A percentile compares a stretch with the other conserved stretches of the same genome.
Evolutionary conservation across 306 rosid species (phyloP).

Genomic region (Citrullus mucosospermus): DNA sequence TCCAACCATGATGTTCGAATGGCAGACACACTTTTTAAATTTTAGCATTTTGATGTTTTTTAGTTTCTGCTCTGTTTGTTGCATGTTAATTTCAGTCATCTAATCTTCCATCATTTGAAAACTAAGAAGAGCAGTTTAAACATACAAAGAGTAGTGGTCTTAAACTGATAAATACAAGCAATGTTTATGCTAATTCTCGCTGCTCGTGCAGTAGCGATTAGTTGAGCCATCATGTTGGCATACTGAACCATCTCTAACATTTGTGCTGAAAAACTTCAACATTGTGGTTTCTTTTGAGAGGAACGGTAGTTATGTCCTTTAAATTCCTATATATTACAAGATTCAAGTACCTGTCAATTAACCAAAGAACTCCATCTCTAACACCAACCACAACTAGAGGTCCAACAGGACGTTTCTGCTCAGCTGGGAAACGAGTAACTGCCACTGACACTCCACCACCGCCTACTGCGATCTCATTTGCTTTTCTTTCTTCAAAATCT

Average conservation of each 20-base stretch:
- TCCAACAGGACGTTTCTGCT: slow-evolving; percentile 98
- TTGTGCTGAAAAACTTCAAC: background rate
- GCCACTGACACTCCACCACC: slow-evolving; percentile 99
- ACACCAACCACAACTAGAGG: slow-evolving; percentile 92
- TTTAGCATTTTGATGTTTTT: background rate
- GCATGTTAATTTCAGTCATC: background rate
- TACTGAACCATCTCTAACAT: slow-evolving; percentile 36
- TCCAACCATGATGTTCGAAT: background rate
- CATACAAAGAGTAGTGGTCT: background rate
- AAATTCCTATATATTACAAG: background rate
- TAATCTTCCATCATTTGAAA: background rate
- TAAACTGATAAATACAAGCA: background rate
- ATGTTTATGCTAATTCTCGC: slow-evolving; percentile 25
- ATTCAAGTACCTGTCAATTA: slow-evolving; percentile 71
- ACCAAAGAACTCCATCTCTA: slow-evolving; percentile 98
- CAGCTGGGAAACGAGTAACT: slow-evolving; percentile 81
- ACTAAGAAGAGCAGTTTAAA: background rate
- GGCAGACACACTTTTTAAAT: background rate
- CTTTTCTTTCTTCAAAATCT: slow-evolving; percentile 63
- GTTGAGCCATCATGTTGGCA: slow-evolving; percentile 61
- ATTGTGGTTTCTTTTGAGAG: background rate
- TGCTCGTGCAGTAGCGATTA: slow-evolving; percentile 48
- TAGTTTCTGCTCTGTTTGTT: background rate
- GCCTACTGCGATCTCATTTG: slow-evolving; percentile 92
- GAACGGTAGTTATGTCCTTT: background rate